Percentiles rank a stretch among this genome's conserved stretches.
Evolutionary conservation across 2,329 filamentous ascomycete genomes (phyloP).

Genomic region (Colletotrichum lini): DNA sequence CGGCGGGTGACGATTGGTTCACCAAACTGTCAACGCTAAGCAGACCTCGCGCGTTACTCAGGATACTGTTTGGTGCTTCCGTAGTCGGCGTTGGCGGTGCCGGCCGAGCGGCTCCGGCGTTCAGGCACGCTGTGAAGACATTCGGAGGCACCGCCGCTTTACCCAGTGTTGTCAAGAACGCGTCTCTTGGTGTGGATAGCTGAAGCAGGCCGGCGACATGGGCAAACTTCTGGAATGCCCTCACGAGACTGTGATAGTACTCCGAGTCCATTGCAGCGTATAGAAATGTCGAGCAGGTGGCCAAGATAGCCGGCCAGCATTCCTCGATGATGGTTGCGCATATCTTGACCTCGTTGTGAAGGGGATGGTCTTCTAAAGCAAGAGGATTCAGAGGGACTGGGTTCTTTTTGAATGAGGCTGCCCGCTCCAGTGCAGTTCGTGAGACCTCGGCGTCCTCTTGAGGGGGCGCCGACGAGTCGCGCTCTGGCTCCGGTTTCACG

Average conservation of each 20-base stretch:
- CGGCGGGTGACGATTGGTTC: conserved; percentile 67
- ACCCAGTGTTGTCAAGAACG: conserved; percentile 92
- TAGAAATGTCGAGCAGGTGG: conserved; percentile 94
- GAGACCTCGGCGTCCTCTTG: conserved; percentile 54
- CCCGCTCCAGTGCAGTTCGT: conserved; percentile 66
- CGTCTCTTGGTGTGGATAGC: conserved; percentile 88
- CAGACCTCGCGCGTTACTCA: conserved; percentile 79
- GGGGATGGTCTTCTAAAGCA: conserved; percentile 78
- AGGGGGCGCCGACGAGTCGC: conserved; percentile 59
- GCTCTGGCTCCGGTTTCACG: conserved; percentile 59
- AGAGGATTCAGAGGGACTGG: conserved; percentile 89
- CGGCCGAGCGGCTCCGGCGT: conserved; percentile 61
- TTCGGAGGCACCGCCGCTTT: conserved; percentile 94
- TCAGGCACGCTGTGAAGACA: conserved; percentile 73
- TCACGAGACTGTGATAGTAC: conserved; percentile 92
- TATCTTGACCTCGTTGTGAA: conserved; percentile 78
- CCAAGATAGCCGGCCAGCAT: conserved; percentile 96
- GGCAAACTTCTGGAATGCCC: conserved; percentile 94
- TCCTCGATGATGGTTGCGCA: conserved; percentile 88
- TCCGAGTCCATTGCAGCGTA: conserved; percentile 93
- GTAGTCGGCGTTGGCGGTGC: conserved; percentile 57
- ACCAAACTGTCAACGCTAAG: conserved; percentile 81
- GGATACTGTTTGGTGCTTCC: conserved; percentile 63
- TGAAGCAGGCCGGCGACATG: conserved; percentile 93
- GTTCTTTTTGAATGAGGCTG: conserved; percentile 79